Evolutionary conservation across 2,329 filamentous ascomycete species (phyloP), one percentile per base, ranked within the genome.

Genomic region (Sporothrix variecibatus): DNA sequence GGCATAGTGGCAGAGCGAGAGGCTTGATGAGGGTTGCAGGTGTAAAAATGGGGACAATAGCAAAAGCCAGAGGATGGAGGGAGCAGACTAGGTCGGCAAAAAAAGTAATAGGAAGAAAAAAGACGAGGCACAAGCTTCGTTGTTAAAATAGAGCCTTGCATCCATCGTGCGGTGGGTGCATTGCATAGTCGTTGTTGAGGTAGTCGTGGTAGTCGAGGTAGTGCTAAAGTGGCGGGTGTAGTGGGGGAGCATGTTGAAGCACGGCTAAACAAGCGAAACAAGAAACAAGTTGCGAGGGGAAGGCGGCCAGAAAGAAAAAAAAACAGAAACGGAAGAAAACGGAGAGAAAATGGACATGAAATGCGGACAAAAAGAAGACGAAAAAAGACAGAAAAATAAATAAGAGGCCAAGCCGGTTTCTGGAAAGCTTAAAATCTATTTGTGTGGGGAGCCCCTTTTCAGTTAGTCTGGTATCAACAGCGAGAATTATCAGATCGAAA

Each of bases 321-420:
- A n/a, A 11, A 23, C 2, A 5, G n/a, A 38, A 3, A 8, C 8
- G 34, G 34, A 34, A 34, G 34, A 34, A 34, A 8, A 5, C 34
- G 34, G 34, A 7, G 34, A 34, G 34, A 34, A 8, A 34, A n/a
- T n/a, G n/a, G n/a, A n/a, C n/a, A n/a, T n/a, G n/a, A n/a, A n/a
- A n/a, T n/a, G n/a, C 6, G 46, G 11, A 51, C 17, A 6, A 51
- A 17, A 40, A 40, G 6, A 2, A 23, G 1, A n/a, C n/a, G 3
- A 38, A 1, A 40, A 0, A 38, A 60, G 9, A n/a, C 20, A 56
- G 15, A 62, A 31, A 23, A 49, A n/a, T 34, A 34, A 69, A 34
- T 15, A 51, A 69, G 46, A 17, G 31, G 65, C 65, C 43, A 51
- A 69, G 65, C 65, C 65, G 65, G 43, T 51, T 69, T 34, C 40